A percentile compares a stretch with the other conserved stretches of the same genome.
These are phyloP conservation scores for Xylaria sp. DNA, from an alignment of 2,329 filamentous ascomycete genomes.

Conservation along the genomic window DNA sequence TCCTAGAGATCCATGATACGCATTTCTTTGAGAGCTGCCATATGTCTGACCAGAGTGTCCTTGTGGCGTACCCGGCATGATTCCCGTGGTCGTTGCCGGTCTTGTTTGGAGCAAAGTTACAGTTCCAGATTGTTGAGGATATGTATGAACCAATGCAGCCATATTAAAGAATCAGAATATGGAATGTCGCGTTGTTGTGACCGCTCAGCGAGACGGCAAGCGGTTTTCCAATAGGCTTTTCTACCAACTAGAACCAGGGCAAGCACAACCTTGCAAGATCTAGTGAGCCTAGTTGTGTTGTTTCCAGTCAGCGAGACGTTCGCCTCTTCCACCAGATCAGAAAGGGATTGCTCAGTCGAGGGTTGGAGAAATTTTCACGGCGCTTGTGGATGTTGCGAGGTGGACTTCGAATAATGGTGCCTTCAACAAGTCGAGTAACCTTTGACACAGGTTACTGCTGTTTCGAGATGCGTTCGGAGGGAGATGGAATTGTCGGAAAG, in stretches of 20 bases:
- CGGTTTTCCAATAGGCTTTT: conserved; percentile 21
- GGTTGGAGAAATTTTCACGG: neutral
- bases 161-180: conserved; percentile 52
- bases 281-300: conserved; percentile 3
- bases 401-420: conserved; percentile 16
- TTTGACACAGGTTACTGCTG: conserved; percentile 2
- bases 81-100: conserved; percentile 67
- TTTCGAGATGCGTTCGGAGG: conserved; percentile 7
- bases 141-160: conserved; percentile 84
- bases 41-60: conserved; percentile 59
- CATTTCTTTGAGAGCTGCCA: conserved; percentile 55
- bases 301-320: conserved; percentile 15
- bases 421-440: conserved; percentile 13
- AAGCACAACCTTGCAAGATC: conserved; percentile 7
- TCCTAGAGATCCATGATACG: conserved; percentile 57
- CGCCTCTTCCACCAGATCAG: neutral
- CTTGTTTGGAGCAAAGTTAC: conserved; percentile 78
- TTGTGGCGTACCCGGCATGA: conserved; percentile 57
- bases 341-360: neutral
- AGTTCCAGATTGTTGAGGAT: conserved; percentile 75
- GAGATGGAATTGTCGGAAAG: conserved; percentile 27
- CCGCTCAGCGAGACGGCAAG: conserved; percentile 28
- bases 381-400: neutral
- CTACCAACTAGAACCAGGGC: conserved; percentile 8
- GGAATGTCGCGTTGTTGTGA: conserved; percentile 26